Base-by-base conservation (phyloP, 192 early-diverging fungal genomes). In the Umbelopsis sp. region DNA sequence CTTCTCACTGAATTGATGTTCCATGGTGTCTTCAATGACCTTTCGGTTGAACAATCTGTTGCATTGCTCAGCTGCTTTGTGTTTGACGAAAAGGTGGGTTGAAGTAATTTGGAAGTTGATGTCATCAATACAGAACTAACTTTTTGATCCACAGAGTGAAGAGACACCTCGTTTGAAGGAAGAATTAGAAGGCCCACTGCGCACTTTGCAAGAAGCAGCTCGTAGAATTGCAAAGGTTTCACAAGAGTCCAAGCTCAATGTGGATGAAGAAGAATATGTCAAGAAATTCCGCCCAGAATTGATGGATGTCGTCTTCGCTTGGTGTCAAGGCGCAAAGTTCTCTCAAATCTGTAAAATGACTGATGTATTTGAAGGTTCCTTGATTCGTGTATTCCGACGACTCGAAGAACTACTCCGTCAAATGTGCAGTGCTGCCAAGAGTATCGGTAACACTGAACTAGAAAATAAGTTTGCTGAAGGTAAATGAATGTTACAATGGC, bases 1-100 rank as follows among this genome's bases (percentile, higher is more conserved):
- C 72, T 98, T 69, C 84, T 99, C 71, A 97, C 96, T 0, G 97
- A 99, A 85, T 90, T 99, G 89, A 93, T 99, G 34, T 93, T 99
- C 83, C 92, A 96, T 74, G 94, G 96, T 65, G 93, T 95, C 6
- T 98, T 99, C 80, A 97, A 96, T 70, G 96, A 98, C 62, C 82
- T 99, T 74, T 88, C 90, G 0, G 87, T 90, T 2, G 96, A 98
- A 69, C 94, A 96, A 71, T 85, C 85, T 0, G 94, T 92, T 2
- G 92, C 96, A 1, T 70, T 99, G 43, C 76, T 99, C 53, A 93
- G 92, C 59, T 97, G 96, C 77, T 97, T 99, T 84, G 91, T 91
- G 14, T 96, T 94, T 85, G 85, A 88, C 45, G 95, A 97, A 68
- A 91, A 89, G 77, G 85, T 85, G 45, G 16, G 68, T 21, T 16